Base-by-base conservation (phyloP, 768 basidiomycete genomes). In the Thelephora aurantiotincta region DNA sequence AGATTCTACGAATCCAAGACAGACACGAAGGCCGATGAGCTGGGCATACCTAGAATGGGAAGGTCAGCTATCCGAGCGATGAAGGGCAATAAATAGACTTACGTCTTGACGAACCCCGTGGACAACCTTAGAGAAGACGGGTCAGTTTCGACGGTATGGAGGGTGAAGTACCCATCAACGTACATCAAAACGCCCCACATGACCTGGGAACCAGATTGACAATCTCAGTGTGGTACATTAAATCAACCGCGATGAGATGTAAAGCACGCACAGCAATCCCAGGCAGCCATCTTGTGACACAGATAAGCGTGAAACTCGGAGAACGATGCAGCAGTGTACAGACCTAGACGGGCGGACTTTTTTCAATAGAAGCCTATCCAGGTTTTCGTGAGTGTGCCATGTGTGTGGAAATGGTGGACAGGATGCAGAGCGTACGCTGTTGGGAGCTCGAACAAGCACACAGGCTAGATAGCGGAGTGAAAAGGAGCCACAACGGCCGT, bases 71-170 rank as follows among this genome's bases (percentile, higher is more conserved):
- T 20, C n/a, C 20, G 37, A 38, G 11, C 20, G 6, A 11, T 11
- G n/a, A n/a, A n/a, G n/a, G n/a, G n/a, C n/a, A n/a, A n/a, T n/a
- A n/a, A n/a, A n/a, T n/a, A n/a, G n/a, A n/a, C 59, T 46, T 50
- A 80, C 77, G 63, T 79, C 60, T 75, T 78, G 30, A 80, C 81
- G 19, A 82, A 60, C 22, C 79, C 77, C 77, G 77, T 81, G 36
- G 72, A 51, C n/a, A 11, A 69, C 73, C 77, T 49, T 51, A 19
- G 16, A 5, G 22, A 18, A 33, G n/a, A 13, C 5, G 11, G 33
- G 37, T 33, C 11, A 30, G 12, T 13, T 16, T 36, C 37, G 11
- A n/a, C n/a, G 19, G 18, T 33, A 6, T 18, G 23, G 14, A 51
- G 13, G 5, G 16, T 22, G 23, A 13, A 44, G 18, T 2, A n/a